phyloP scores from a whole-genome alignment of 1,284 basidiomycete genomes.

The Ceratobasidium sp. region DNA sequence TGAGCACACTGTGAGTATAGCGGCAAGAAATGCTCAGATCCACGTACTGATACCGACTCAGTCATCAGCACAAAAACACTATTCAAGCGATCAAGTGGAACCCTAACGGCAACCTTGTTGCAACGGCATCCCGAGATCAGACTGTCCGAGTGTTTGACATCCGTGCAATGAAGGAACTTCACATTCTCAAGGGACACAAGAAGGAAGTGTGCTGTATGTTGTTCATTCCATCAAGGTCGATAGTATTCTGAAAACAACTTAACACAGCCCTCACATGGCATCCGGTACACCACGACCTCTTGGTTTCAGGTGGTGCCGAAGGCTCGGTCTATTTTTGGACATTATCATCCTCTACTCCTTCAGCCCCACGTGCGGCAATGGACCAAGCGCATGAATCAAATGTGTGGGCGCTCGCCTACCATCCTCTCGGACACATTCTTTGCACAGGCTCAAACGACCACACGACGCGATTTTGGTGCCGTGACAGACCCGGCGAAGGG shows the following conservation, averaged over 20 bases:
- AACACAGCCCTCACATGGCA: constrained; percentile 90
- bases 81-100: constrained; percentile 94
- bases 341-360: constrained; percentile 63
- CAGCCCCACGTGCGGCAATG: constrained; percentile 80
- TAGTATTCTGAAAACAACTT: not conserved
- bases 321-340: constrained; percentile 96
- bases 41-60: constrained; percentile 55
- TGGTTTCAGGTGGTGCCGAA: constrained; percentile 94
- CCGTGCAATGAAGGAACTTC: constrained; percentile 95
- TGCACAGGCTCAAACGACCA: constrained; percentile 96
- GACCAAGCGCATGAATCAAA: constrained; percentile 96
- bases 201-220: constrained; percentile 96
- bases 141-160: constrained; percentile 98
- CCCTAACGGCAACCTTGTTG: constrained; percentile 92
- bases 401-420: constrained; percentile 95
- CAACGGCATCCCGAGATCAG: constrained; percentile 94
- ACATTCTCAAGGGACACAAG: constrained; percentile 91
- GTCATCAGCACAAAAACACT: constrained; percentile 97
- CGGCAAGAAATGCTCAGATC: constrained; percentile 9
- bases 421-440: constrained; percentile 95
- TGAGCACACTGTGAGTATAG: constrained; percentile 82
- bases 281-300: constrained; percentile 86
- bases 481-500: constrained; percentile 83
- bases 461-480: constrained; percentile 97
- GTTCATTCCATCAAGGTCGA: constrained; percentile 3